Percentiles rank a stretch among this genome's conserved stretches.
Evolutionary conservation across 2,329 filamentous ascomycete species (phyloP).

Genomic region (Cladosporium oxysporum): DNA sequence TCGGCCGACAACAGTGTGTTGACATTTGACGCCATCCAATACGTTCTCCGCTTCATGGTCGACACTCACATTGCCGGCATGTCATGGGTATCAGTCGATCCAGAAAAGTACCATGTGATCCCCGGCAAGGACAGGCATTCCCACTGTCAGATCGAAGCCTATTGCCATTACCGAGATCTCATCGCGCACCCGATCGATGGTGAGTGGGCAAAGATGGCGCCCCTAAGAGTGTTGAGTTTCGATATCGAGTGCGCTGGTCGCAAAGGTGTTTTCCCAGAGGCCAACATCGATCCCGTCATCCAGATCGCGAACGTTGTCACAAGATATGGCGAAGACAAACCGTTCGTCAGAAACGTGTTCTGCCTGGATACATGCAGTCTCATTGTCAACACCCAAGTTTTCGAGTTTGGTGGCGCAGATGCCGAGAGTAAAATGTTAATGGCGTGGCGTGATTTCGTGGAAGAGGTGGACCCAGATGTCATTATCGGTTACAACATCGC

Average conservation of each 20-base stretch:
- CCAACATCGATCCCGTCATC: constrained; percentile 89
- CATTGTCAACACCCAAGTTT: constrained; percentile 91
- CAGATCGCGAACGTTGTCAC: constrained; percentile 98
- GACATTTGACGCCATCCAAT: constrained; percentile 96
- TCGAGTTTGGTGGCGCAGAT: constrained; percentile 63
- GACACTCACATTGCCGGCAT: constrained; percentile 93
- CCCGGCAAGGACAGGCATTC: constrained; percentile 70
- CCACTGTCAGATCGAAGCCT: constrained; percentile 94
- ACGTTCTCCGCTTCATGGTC: constrained; percentile 95
- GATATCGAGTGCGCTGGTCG: constrained; percentile 98
- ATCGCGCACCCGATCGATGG: constrained; percentile 86
- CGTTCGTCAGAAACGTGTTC: constrained; percentile 95
- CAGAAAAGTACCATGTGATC: constrained; percentile 71
- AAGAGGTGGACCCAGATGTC: constrained; percentile 90
- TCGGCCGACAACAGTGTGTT: constrained; percentile 69
- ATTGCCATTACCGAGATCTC: constrained; percentile 77
- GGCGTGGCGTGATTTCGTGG: constrained; percentile 85
- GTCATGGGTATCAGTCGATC: constrained; percentile 91
- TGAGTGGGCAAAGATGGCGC: constrained; percentile 98
- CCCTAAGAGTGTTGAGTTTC: constrained; percentile 87
- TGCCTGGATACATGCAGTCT: constrained; percentile 88
- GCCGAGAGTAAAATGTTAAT: constrained; percentile 87
- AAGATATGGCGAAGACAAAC: constrained; percentile 89
- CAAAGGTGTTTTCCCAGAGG: constrained; percentile 95
- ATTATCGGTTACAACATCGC: constrained; percentile 99